Conservation (phyloP, 2,329 filamentous ascomycete species). For the Paradendryphiella salina region DNA sequence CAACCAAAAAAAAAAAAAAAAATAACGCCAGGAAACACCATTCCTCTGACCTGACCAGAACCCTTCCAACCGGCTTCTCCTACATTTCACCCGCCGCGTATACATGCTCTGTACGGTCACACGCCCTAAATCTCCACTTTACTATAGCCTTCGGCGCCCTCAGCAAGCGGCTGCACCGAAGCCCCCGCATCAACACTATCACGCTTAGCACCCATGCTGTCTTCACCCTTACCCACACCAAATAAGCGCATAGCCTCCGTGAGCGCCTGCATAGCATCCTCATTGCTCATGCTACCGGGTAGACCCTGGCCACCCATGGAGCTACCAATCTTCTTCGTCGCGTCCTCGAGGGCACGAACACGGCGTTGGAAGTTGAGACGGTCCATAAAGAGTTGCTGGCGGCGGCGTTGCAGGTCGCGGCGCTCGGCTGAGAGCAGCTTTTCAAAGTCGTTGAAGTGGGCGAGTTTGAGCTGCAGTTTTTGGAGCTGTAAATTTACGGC, state of each 20-base stretch:
- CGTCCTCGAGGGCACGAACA: conserved; percentile 79
- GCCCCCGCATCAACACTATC: conserved; percentile 34
- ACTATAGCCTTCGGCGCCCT: conserved; percentile 40
- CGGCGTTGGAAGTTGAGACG: conserved; percentile 86
- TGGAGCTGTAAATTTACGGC: conserved; percentile 92
- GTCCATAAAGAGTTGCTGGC: conserved; percentile 92
- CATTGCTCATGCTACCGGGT: conserved; percentile 36
- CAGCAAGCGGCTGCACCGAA: conserved; percentile 32
- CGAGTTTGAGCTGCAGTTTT: conserved; percentile 93
- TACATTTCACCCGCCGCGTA: too few species aligned
- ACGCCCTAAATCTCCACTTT: conserved; percentile 40
- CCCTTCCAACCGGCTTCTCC: background rate
- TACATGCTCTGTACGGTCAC: too few species aligned
- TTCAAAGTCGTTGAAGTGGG: conserved; percentile 97
- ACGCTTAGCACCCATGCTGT: conserved; percentile 39
- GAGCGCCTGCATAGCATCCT: conserved; percentile 42
- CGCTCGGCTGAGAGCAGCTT: conserved; percentile 87
- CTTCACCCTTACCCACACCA: conserved; percentile 45
- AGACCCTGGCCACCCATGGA: conserved; percentile 38
- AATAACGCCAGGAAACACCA: background rate
- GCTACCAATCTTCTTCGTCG: conserved; percentile 57
- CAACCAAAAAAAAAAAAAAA: background rate
- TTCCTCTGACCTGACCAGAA: background rate
- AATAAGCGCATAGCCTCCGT: conserved; percentile 41
- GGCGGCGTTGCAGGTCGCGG: conserved; percentile 85